Evolutionary conservation across 371 early-diverging fungal genomes (phyloP), one percentile per base, ranked within the genome.

Genomic region (Cokeromyces recurvatus): DNA sequence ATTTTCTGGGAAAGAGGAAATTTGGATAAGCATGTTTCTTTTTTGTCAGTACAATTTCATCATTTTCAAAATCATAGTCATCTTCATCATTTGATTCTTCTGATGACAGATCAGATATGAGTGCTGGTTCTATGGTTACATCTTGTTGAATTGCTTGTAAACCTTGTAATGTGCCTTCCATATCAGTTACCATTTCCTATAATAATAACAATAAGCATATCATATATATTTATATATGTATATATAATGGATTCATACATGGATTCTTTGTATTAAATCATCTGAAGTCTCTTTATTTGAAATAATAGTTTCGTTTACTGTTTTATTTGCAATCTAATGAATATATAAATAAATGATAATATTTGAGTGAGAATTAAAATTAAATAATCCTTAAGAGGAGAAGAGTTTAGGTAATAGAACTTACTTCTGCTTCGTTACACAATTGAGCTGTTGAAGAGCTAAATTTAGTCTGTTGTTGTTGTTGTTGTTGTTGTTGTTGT

Each of bases 381-480:
- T 29, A 5, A 29, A 29, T 11, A 11, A 8, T 29, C 29, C 29
- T 29, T 21, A 25, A 19, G 1, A 24, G 11, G 5, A 15, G 12
- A 11, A 15, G 1, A 32, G 19, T 38, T 45, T 10, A 29, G 16
- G 12, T 14, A 19, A 12, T 19, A 38, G 4, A 20, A 17, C 27
- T 52, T 52, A 58, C 58, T 34, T 58, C 48, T 34, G 53, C 49
- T 9, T 38, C 43, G 45, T 52, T 32, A 45, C 58, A 58, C 40
- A 58, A 19, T 37, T 39, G 35, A 20, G 37, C 25, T 17, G 58
- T 57, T n/a, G n/a, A n/a, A 14, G 20, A 31, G 40, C 58, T 43
- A 31, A 23, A 27, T 50, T 16, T 50, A 19, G 24, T 40, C 31
- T 36, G 14, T 31, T n/a, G 17, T 17, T 1, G 43, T 43, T 19